Percentiles rank a stretch among this genome's conserved stretches.
These are phyloP conservation scores for Kwoniella mangroviensis DNA, from an alignment of 768 basidiomycete species.

Conservation along the genomic window DNA sequence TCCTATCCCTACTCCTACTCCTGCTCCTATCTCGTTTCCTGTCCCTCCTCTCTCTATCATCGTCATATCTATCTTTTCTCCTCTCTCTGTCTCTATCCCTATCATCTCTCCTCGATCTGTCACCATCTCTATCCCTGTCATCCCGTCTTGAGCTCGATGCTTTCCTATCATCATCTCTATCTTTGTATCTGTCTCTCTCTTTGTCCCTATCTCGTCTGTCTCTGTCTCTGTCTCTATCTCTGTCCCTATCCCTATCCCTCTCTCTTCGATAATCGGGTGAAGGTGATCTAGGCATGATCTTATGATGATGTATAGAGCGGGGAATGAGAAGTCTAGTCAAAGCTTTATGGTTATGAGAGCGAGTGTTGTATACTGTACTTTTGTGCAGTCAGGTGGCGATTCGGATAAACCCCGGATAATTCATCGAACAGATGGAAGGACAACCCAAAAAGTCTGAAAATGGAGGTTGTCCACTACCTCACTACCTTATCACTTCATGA, in stretches of 20 bases:
- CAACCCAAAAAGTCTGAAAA: not conserved
- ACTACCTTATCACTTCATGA: not conserved
- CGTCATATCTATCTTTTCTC: conserved; percentile 44
- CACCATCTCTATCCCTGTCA: conserved; percentile 23
- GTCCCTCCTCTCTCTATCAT: conserved; percentile 60
- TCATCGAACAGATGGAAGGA: not conserved
- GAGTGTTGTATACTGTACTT: not conserved
- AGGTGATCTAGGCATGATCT: conserved; percentile 40
- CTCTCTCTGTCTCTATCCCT: conserved; percentile 51
- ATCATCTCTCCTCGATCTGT: conserved; percentile 42
- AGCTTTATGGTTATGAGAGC: not conserved
- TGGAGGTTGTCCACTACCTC: conserved; percentile 16
- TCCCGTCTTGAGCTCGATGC: conserved; percentile 36
- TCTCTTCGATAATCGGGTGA: conserved; percentile 52
- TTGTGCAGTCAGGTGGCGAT: not conserved
- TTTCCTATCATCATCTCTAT: conserved; percentile 46
- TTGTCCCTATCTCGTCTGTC: conserved; percentile 47
- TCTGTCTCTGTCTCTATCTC: conserved; percentile 26
- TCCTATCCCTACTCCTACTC: conserved; percentile 58
- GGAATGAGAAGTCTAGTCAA: not conserved
- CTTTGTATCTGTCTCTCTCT: conserved; percentile 31
- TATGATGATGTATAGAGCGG: not conserved
- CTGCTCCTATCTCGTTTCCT: conserved; percentile 56
- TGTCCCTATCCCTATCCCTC: conserved; percentile 39
- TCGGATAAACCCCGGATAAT: conserved; percentile 16